phyloP scores from a whole-genome alignment of 2,329 filamentous ascomycete genomes.

The Scedosporium aurantiacum region DNA sequence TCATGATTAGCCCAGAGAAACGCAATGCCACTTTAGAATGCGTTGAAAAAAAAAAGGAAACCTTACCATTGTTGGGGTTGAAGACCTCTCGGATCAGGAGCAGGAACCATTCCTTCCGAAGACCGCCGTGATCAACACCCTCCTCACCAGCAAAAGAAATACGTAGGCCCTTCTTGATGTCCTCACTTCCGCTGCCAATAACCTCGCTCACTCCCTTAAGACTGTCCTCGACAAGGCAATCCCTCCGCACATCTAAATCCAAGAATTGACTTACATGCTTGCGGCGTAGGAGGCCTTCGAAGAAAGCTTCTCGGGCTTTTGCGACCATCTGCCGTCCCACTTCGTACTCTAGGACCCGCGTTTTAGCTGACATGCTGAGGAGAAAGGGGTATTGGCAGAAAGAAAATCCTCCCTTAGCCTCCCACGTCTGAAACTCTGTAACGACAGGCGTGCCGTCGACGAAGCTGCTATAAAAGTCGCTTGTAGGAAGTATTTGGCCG shows the following conservation, averaged over 20 bases:
- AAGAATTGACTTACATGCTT: constrained; percentile 68
- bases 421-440: constrained; percentile 81
- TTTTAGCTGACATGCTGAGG: constrained; percentile 85
- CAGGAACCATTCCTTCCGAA: constrained; percentile 92
- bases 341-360: constrained; percentile 80
- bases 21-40: background rate
- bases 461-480: constrained; percentile 77
- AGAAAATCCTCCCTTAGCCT: constrained; percentile 61
- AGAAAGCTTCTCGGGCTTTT: constrained; percentile 81
- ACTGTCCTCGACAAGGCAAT: constrained; percentile 83
- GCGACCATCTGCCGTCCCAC: constrained; percentile 80
- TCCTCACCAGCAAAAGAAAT: constrained; percentile 85
- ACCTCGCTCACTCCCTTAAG: constrained; percentile 75
- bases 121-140: constrained; percentile 78
- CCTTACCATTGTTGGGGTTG: constrained; percentile 71
- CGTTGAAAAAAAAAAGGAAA: background rate
- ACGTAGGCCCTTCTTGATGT: constrained; percentile 80
- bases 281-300: constrained; percentile 72
- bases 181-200: constrained; percentile 67
- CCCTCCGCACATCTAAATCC: constrained; percentile 63
- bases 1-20: constrained; percentile 9
- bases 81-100: constrained; percentile 82
- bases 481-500: constrained; percentile 64
- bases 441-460: constrained; percentile 80
- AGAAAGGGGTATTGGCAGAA: constrained; percentile 93